Conservation (phyloP, 179 eudicot species). For the Pouteria campechiana region DNA sequence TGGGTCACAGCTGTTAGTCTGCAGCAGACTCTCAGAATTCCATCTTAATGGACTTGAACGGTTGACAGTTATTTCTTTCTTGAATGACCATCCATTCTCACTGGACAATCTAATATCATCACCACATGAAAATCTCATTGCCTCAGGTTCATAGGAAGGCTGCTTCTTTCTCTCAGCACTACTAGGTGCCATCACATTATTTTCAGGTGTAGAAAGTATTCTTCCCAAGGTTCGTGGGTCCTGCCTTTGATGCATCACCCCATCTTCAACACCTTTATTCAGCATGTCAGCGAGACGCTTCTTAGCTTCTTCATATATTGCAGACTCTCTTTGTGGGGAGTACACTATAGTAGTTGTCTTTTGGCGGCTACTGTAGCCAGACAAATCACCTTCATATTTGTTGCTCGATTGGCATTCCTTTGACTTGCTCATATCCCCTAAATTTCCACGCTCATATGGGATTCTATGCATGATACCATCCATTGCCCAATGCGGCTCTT, state of each 20-base stretch:
- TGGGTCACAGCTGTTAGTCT: constrained; percentile 8
- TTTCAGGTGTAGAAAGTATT: constrained; percentile 56
- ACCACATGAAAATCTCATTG: constrained; percentile 11
- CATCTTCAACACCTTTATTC: constrained; percentile 33
- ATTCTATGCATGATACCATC: constrained; percentile 9
- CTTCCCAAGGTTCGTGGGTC: constrained; percentile 55
- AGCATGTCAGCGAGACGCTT: constrained; percentile 79
- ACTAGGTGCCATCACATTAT: constrained; percentile 30
- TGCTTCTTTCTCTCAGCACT: constrained; percentile 40
- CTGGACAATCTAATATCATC: constrained; percentile 13
- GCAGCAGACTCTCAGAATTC: constrained; percentile 11
- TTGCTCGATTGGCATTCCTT: constrained; percentile 12
- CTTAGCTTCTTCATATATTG: constrained; percentile 72
- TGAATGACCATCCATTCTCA: constrained; percentile 12
- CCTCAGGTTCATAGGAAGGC: constrained; percentile 7
- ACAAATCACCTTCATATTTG: constrained; percentile 10
- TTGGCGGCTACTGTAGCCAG: no score
- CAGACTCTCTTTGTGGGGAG: constrained; percentile 39
- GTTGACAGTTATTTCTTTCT: constrained; percentile 9
- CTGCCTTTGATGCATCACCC: constrained; percentile 16
- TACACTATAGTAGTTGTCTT: constrained; percentile 10
- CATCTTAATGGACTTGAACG: constrained; percentile 11
- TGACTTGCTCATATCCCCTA: constrained; percentile 17
- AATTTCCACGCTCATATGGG: constrained; percentile 12
- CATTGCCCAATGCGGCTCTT: constrained; percentile 30